Base-by-base conservation (phyloP, 768 basidiomycete species). In the Amyloporia xantha region DNA sequence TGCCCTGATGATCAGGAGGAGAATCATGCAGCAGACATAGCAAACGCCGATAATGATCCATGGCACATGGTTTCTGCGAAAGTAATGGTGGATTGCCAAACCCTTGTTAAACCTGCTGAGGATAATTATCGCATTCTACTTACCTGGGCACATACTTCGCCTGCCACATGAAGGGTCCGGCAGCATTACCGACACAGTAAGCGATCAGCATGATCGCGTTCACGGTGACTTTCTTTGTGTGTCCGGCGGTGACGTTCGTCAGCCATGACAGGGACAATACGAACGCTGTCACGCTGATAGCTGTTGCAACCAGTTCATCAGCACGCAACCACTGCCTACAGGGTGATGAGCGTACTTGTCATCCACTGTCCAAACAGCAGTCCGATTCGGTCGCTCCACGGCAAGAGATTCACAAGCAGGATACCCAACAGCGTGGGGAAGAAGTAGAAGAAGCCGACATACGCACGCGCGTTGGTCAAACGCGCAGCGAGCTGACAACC, bases 101-200 rank as follows among this genome's bases (percentile, higher is more conserved):
- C 20, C 15, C 13, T 5, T 4, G 42, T 27, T 17, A 13, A 26
- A 39, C 40, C 17, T 36, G 19, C 1, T 20, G 36, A 43, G 15
- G 45, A 43, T 9, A 26, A 25, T 10, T 5, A 4, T 20, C 3
- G 30, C 9, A 21, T 44, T 7, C 28, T 13, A 43, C 65, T 20
- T 48, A 82, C 82, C 83, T 73, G 4, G 84, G 86, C 52, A 74
- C 76, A 59, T 85, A 87, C 60, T 77, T 67, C 0, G 69, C 68
- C 59, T 81, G 76, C 86, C 86, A 89, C 82, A 89, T 85, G 58
- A 86, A 83, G 0, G 86, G 85, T 15, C 78, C 79, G 0, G 76
- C 77, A 2, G 84, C 68, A 50, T 89, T 87, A 26, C 79, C 78
- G 20, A 81, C 52, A 54, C 79, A 80, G 58, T 88, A 90, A 1